phyloP scores from a whole-genome alignment of 1,284 basidiomycete genomes.

The Cutaneotrichosporon cavernicola region DNA sequence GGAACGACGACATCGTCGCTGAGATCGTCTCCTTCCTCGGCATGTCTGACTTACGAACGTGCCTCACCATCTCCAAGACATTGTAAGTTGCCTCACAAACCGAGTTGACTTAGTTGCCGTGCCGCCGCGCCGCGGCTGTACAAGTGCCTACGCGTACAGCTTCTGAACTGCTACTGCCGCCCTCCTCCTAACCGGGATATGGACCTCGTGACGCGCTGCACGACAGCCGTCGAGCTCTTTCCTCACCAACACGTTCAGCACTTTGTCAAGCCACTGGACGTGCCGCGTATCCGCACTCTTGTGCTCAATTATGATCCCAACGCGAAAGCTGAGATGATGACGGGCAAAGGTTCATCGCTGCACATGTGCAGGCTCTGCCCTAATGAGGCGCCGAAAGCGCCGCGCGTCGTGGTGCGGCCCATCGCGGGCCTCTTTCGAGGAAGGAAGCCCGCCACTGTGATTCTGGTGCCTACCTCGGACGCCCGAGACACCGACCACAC shows the following conservation, averaged over 20 bases:
- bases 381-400: background rate
- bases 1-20: background rate
- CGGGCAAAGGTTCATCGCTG: background rate
- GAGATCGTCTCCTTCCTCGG: conserved; percentile 9
- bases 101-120: background rate
- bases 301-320: conserved; percentile 7
- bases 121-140: conserved; percentile 9
- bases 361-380: conserved; percentile 4
- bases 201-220: background rate
- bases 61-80: background rate
- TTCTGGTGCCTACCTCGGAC: background rate
- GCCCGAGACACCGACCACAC: background rate
- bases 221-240: conserved; percentile 7
- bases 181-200: background rate
- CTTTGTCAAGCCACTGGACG: background rate
- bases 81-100: background rate
- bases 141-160: background rate
- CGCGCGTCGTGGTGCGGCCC: conserved; percentile 9
- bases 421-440: background rate
- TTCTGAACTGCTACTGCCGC: background rate
- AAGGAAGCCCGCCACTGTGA: background rate
- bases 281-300: background rate
- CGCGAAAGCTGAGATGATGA: background rate
- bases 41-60: conserved; percentile 2
- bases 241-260: conserved; percentile 8